Conservation (phyloP, 768 basidiomycete genomes). For the Fibroporia radiculosa region DNA sequence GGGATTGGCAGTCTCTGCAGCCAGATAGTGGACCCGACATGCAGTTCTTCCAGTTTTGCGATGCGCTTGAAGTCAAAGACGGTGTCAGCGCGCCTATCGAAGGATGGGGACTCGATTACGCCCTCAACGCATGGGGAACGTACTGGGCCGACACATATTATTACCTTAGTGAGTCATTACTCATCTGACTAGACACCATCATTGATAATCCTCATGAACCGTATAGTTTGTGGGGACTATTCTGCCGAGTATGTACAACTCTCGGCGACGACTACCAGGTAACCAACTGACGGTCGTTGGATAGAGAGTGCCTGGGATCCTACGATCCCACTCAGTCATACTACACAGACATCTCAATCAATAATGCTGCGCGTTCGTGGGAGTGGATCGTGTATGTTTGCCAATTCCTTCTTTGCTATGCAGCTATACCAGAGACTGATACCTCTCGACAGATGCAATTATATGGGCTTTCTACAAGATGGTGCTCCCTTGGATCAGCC, state of each 20-base stretch:
- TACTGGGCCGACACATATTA: constrained; percentile 47
- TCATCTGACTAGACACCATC: neutral
- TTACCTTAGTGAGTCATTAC: constrained; percentile 30
- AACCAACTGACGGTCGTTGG: neutral
- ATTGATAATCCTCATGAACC: neutral
- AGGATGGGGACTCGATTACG: constrained; percentile 59
- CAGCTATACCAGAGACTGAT: constrained; percentile 18
- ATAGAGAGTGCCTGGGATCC: constrained; percentile 32
- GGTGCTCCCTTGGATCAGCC: constrained; percentile 31
- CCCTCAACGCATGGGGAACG: constrained; percentile 51
- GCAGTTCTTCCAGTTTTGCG: constrained; percentile 55
- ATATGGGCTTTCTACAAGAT: constrained; percentile 47
- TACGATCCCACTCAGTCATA: constrained; percentile 30
- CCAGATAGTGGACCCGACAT: constrained; percentile 38
- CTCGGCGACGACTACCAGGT: neutral
- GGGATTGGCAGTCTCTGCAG: constrained; percentile 63
- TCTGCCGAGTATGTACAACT: constrained; percentile 38
- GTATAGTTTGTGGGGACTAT: constrained; percentile 42
- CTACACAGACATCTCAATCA: constrained; percentile 48
- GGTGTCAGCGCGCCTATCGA: constrained; percentile 39
- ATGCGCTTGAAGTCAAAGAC: constrained; percentile 58
- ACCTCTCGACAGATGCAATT: constrained; percentile 47
- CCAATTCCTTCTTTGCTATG: neutral
- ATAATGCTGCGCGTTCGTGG: constrained; percentile 59
- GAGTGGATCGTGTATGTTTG: constrained; percentile 53